Base-by-base conservation (phyloP, 2,329 filamentous ascomycete species). In the Talaromyces pinophilus region DNA sequence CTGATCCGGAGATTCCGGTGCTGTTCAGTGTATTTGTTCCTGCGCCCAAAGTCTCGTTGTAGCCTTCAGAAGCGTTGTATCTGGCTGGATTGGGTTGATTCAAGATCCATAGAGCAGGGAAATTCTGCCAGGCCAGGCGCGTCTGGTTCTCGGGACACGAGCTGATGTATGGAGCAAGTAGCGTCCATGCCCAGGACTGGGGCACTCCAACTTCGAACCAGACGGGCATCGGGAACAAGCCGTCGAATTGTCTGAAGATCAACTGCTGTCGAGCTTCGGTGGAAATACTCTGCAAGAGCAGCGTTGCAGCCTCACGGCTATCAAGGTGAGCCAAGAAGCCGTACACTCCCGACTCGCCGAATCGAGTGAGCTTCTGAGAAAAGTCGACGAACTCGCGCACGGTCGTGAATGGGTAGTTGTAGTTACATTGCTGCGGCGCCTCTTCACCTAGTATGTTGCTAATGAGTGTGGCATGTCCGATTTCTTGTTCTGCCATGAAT, bases 121-220 rank as follows among this genome's bases (percentile, higher is more conserved):
- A 93, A 81, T 96, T 96, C 76, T 94, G 90, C 92, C 92, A 96
- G 28, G 88, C 85, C 35, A 96, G 82, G 6, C 91, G 87, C 0
- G 91, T 94, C 70, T 89, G 88, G 75, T 90, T 87, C 52, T 79
- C 80, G 0, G 92, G 92, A 76, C 92, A 96, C 5, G 84, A 89
- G 42, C 86, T 88, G 76, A 96, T 93, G 78, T 93, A 93, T 0
- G 91, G 92, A 0, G 92, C 91, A 4, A 95, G 82, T 25, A 92
- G 83, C 0, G 91, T 90, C 92, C 92, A 96, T 0, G 88, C 87
- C 91, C 92, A 96, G 0, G 89, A 92, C 76, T 96, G 92, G 0
- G 91, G 92, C 28, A 94, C 88, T 46, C 91, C 91, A 5, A 87
- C 83, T 72, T 92, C 88, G 74, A 94, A 93, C 90, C 90, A 95